Conservation (phyloP, 2,329 filamentous ascomycete genomes). For the Ceratocystis harringtonii region DNA sequence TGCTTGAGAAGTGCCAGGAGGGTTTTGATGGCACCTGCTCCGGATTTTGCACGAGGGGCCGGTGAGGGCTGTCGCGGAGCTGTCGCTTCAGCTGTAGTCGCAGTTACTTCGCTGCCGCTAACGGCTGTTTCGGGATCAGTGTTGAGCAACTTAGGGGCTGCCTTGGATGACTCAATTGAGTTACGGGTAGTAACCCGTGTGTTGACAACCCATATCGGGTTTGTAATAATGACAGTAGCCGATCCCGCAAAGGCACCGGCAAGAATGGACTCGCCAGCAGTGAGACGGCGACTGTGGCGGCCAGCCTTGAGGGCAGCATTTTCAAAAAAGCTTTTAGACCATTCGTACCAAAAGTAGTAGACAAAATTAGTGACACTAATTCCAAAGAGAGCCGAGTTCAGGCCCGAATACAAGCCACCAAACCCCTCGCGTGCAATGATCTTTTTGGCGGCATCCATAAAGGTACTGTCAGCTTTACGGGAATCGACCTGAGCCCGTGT, state of each 20-base stretch:
- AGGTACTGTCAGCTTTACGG: slow-evolving; percentile 73
- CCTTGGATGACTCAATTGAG: slow-evolving; percentile 16
- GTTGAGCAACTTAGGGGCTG: slow-evolving; percentile 21
- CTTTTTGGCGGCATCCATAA: slow-evolving; percentile 64
- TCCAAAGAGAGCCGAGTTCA: slow-evolving; percentile 89
- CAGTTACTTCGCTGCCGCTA: not conserved
- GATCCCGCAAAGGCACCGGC: slow-evolving; percentile 86
- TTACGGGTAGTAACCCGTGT: slow-evolving; percentile 89
- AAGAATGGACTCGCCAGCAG: slow-evolving; percentile 84
- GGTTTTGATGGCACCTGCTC: slow-evolving; percentile 62
- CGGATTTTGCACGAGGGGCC: slow-evolving; percentile 30
- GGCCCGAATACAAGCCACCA: slow-evolving; percentile 74
- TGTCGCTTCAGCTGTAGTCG: slow-evolving; percentile 22
- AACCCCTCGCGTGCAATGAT: slow-evolving; percentile 89
- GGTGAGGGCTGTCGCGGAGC: slow-evolving; percentile 27
- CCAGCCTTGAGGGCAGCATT: slow-evolving; percentile 57
- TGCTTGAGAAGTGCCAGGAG: slow-evolving; percentile 65
- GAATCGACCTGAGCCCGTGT: slow-evolving; percentile 97
- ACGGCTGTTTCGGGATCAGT: slow-evolving; percentile 28
- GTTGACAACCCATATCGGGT: slow-evolving; percentile 99
- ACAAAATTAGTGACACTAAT: slow-evolving; percentile 99
- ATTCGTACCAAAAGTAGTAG: slow-evolving; percentile 99
- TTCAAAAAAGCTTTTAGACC: slow-evolving; percentile 78
- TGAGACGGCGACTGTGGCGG: slow-evolving; percentile 65
- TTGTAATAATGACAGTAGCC: slow-evolving; percentile 88